Evolutionary conservation across 768 basidiomycete genomes (phyloP), one percentile per base, ranked within the genome.

Genomic region (Lactifluus rugatus): DNA sequence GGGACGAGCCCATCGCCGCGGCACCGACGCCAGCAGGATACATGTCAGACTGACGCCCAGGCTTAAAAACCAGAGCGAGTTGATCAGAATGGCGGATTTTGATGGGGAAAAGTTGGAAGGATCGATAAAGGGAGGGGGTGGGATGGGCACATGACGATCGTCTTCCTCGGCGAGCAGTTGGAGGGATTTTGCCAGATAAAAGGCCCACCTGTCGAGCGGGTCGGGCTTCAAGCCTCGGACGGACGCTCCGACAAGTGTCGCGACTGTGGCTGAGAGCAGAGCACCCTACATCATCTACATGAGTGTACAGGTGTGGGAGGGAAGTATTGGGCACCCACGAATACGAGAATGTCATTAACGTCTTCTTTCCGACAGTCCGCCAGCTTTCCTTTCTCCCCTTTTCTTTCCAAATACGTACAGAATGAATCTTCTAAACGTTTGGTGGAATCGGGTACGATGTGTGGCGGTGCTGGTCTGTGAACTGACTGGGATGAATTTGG

Each of bases 11-110:
- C 52, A 59, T 37, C 52, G 39, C 25, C 48, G 47, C 19, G 31
- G 19, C 11, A 52, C 44, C 47, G 52, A 59, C 0, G 48, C 47
- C 48, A 59, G 25, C 48, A 59, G 17, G 10, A 59, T 59, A 0
- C 48, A 54, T 2, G 52, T 44, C 47, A 59, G 32, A 32, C 52
- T 49, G 58, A 59, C 25, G 9, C 47, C 48, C 14, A 59, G 42
- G 48, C 58, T 59, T 52, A 59, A 21, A 17, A 59, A 54, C 58
- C 58, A 59, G 34, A 42, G 14, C 28, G 52, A 54, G 41, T 59
- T 59, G 41, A 59, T 41, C 48, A 39, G 17, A 21, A 59, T 10
- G 34, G 21, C 47, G 14, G 47, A 42, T 3, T 0, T 54, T 19
- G 52, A 21, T 14, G 58, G 58, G 0, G n/a, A 3, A 5, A 59